These are phyloP conservation scores for Boletellus emodensis DNA, from an alignment of 768 basidiomycete species.

Conservation along the genomic window DNA sequence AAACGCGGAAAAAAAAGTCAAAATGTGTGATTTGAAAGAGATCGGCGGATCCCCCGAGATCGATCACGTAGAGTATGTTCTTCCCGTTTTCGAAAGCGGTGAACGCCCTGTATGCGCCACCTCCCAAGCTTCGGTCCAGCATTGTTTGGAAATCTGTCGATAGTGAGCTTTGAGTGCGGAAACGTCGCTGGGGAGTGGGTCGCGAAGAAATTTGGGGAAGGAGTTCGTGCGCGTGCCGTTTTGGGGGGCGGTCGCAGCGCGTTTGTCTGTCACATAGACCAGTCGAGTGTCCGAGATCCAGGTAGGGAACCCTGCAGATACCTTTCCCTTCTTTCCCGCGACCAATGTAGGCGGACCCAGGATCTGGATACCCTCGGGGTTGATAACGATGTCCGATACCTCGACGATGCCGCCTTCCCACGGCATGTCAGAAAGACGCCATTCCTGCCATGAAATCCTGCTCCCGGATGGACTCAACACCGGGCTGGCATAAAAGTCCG, in stretches of 20 bases:
- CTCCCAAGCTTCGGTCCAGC: too few relatives aligned
- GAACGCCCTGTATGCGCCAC: slow-evolving; percentile 24
- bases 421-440: slow-evolving; percentile 64
- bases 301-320: slow-evolving; percentile 34
- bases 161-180: too few relatives aligned
- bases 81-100: slow-evolving; percentile 29
- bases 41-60: slow-evolving; percentile 10
- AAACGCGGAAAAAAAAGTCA: too few relatives aligned
- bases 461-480: slow-evolving; percentile 53
- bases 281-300: slow-evolving; percentile 46
- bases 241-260: slow-evolving; percentile 23
- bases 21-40: not conserved
- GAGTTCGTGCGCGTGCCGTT: too few relatives aligned
- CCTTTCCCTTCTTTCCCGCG: slow-evolving; percentile 42
- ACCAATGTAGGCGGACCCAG: slow-evolving; percentile 42
- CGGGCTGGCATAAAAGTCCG: slow-evolving; percentile 65
- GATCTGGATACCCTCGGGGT: too few relatives aligned
- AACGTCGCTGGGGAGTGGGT: too few relatives aligned
- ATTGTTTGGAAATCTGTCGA: too few relatives aligned
- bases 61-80: slow-evolving; percentile 32
- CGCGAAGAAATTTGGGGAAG: too few relatives aligned
- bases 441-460: slow-evolving; percentile 56
- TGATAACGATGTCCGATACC: slow-evolving; percentile 15
- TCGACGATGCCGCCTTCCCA: slow-evolving; percentile 58
- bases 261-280: slow-evolving; percentile 53